Evolutionary conservation across 2,329 filamentous ascomycete species (phyloP).

Genomic region (Cladosporium austrohemisphaericum): DNA sequence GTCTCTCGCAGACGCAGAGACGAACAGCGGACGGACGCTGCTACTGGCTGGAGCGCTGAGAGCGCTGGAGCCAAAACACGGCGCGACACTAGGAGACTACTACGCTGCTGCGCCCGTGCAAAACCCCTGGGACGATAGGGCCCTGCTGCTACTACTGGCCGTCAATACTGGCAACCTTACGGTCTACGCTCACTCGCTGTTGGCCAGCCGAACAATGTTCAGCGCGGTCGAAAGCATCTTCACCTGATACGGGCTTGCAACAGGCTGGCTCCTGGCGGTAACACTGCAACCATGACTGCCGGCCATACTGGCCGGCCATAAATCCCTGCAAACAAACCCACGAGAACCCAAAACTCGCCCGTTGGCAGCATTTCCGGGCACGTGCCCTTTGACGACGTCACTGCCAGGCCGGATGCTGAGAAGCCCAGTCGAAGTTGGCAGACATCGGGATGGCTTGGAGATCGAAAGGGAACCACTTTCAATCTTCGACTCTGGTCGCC

Average conservation of each 20-base stretch:
- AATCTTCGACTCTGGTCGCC: too few relatives aligned
- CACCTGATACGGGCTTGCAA: neutral
- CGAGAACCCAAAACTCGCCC: neutral
- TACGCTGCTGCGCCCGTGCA: conserved; percentile 1
- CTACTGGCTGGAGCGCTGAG: neutral
- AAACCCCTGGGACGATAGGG: neutral
- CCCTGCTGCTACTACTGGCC: too few relatives aligned
- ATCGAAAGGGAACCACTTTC: too few relatives aligned
- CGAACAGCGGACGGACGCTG: too few relatives aligned
- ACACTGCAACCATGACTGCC: neutral
- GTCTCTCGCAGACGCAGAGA: neutral
- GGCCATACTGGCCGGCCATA: neutral
- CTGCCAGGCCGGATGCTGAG: too few relatives aligned
- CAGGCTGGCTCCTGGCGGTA: neutral
- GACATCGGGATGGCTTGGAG: too few relatives aligned
- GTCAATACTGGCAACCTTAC: too few relatives aligned
- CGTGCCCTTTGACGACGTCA: conserved; percentile 5
- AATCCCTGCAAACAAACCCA: conserved; percentile 11
- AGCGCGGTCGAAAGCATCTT: neutral
- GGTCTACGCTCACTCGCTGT: too few relatives aligned
- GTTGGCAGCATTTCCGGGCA: conserved; percentile 1
- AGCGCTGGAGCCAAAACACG: too few relatives aligned
- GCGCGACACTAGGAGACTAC: conserved; percentile 5
- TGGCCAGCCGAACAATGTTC: neutral
- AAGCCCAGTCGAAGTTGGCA: too few relatives aligned